phyloP scores from a whole-genome alignment of 1,284 basidiomycete species.

The Cryptococcus neoformans region DNA sequence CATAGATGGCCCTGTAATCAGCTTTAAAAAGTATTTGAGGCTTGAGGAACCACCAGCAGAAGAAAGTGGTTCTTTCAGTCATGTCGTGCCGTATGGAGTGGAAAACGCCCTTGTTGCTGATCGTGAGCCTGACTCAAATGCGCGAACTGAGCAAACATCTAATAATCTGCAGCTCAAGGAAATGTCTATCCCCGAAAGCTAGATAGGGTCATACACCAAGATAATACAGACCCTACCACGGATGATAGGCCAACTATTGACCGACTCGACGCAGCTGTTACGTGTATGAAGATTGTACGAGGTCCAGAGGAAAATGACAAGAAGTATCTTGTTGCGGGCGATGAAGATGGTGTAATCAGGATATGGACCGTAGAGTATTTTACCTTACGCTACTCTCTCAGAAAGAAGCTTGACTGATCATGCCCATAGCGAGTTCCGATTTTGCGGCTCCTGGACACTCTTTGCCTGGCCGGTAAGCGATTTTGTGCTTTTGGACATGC shows the following conservation, averaged over 20 bases:
- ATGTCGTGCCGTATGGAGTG: slow-evolving; percentile 7
- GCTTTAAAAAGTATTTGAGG: too few species aligned
- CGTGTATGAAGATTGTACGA: slow-evolving; percentile 20
- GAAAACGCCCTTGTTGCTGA: slow-evolving; percentile 17
- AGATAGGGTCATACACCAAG: slow-evolving; percentile 7
- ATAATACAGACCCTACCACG: not conserved
- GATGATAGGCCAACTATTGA: slow-evolving; percentile 21
- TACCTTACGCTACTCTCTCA: not conserved
- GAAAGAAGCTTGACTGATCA: not conserved
- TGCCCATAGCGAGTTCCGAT: slow-evolving; percentile 21
- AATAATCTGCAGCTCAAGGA: slow-evolving; percentile 11
- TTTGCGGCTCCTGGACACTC: slow-evolving; percentile 33
- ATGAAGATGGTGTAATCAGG: slow-evolving; percentile 44
- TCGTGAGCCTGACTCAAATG: slow-evolving; percentile 9
- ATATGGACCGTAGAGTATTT: slow-evolving; percentile 39
- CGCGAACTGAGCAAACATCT: not conserved
- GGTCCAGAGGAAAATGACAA: slow-evolving; percentile 4
- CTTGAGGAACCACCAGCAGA: not conserved
- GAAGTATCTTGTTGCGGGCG: slow-evolving; percentile 34
- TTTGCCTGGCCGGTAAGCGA: slow-evolving; percentile 52
- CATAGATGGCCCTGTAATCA: too few species aligned
- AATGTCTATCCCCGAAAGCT: slow-evolving; percentile 18
- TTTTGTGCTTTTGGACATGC: slow-evolving; percentile 22
- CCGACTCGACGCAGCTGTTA: slow-evolving; percentile 33
- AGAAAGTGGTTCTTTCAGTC: not conserved